Base-by-base conservation (phyloP, 306 rosid species). In the Sphenostylis stenocarpa region DNA sequence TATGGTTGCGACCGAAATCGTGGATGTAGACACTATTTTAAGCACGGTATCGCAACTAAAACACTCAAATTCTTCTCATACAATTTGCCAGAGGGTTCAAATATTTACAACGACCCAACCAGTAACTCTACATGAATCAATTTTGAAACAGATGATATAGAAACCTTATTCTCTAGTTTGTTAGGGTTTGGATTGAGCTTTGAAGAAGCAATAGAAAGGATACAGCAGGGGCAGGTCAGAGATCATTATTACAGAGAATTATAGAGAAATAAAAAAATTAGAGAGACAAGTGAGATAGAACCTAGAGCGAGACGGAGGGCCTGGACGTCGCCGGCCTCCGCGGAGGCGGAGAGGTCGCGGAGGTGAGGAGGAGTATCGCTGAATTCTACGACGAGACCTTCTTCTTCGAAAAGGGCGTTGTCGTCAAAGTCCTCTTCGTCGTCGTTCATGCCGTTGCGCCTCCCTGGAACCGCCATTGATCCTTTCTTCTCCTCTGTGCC, bases 401-500 rank as follows among this genome's bases (percentile, higher is more conserved):
- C 82, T 69, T 87, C 97, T 80, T 88, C 95, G 83, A 94, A 92
- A 26, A 95, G 91, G 10, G 87, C 91, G 72, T 86, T 85, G 7
- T 89, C 88, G 10, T 92, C 95, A 24, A 87, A 93, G 12, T 89
- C 95, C 0, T 89, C 97, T 10, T 88, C 95, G 1, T 86, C 91
- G 9, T 87, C 90, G 70, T 81, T 62, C 39, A 84, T 1, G 28
- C 92, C 94, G 47, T 90, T 90, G 79, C 88, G 91, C 66, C 97
- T 86, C 53, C 92, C 98, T 1, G 87, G 96, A 86, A 93, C 98
- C 61, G 96, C 98, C 98, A 93, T 90, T 75, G 68, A 51, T 26
- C 3, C 41, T 23, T 6, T 2, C 53, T 33, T 23, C 2, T 2
- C 6, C 21, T 16, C 28, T 11, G 33, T 74, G 69, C 62, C 81